Base-by-base conservation (phyloP, 2,329 filamentous ascomycete species). In the Nemania serpens region DNA sequence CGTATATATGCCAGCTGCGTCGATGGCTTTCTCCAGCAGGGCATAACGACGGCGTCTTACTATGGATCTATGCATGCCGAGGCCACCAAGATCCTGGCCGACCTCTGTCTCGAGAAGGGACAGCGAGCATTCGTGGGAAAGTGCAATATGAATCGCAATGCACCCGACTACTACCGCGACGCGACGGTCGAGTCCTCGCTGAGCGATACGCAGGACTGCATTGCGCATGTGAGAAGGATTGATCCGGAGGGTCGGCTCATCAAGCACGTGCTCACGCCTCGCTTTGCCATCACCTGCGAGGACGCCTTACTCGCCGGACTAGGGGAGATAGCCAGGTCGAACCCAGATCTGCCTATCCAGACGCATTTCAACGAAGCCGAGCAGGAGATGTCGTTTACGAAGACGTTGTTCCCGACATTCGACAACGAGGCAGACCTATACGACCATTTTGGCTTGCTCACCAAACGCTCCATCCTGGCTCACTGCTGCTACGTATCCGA, bases 301-400 rank as follows among this genome's bases (percentile, higher is more conserved):
- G 72, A 79, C 0, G 77, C 80, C 2, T 75, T 89, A 0, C 78
- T 90, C 2, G 58, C 67, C 0, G 84, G 84, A 0, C 75, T 90
- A 1, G 87, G 87, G 0, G 69, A 74, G 1, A 79, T 89, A 22
- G 82, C 82, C 0, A 65, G 67, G 3, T 65, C 76, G 10, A 77
- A 88, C 58, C 75, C 76, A 0, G 71, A 78, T 1, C 69, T 89
- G 18, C 78, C 83, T 0, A 82, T 90, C 34, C 87, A 90, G 73
- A 89, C 86, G 2, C 87, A 89, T 70, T 88, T 89, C 75, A 85
- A 88, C 71, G 87, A 89, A 69, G 85, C 86, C 0, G 76, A 80
- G 66, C 81, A 86, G 61, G 87, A 89, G 70, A 84, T 87, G 55
- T 65, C 75, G 1, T 79, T 81, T 18, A 89, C 86, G 0, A 73